A percentile compares a stretch with the other conserved stretches of the same genome.
phyloP scores from a whole-genome alignment of 176 grass and related monocot species.

The Oryza officinalis region DNA sequence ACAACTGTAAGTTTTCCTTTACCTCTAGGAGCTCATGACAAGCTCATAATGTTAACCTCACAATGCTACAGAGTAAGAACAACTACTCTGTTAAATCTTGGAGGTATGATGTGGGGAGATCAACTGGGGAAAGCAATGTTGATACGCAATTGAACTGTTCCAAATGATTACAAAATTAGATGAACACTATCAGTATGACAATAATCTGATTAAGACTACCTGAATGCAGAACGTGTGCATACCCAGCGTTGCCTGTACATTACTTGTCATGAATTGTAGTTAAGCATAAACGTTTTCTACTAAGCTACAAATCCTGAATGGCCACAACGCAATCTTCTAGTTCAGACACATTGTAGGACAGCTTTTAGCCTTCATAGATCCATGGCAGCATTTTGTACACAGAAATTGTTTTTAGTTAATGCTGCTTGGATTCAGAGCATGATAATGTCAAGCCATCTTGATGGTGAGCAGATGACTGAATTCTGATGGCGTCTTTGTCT shows the following conservation, averaged over 20 bases:
- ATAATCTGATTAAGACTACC: conserved; percentile 1
- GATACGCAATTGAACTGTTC: conserved; percentile 79
- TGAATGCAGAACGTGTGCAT: conserved; percentile 32
- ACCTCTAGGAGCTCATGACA: conserved; percentile 32
- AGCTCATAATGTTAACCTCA: conserved; percentile 42
- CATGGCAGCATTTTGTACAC: not conserved
- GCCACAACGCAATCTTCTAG: conserved; percentile 64
- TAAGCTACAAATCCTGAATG: conserved; percentile 82
- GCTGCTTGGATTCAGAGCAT: no score
- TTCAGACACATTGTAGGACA: conserved; percentile 53
- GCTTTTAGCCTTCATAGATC: conserved; percentile 9
- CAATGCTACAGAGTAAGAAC: conserved; percentile 6
- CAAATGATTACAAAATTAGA: conserved; percentile 40
- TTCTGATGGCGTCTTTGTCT: no score
- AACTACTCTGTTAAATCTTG: conserved; percentile 37
- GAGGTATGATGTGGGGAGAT: conserved; percentile 58
- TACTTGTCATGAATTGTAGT: conserved; percentile 75
- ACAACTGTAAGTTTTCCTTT: conserved; percentile 22
- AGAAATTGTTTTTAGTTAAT: not conserved
- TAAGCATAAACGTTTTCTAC: conserved; percentile 48
- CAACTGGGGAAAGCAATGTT: conserved; percentile 47
- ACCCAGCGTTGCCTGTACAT: conserved; percentile 66
- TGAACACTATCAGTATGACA: conserved; percentile 2
- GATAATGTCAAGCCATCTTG: no score
- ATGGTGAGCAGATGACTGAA: no score